Conservation (phyloP, 1,139 yeast species). For the Spencermartinsiella ligniputridi region DNA sequence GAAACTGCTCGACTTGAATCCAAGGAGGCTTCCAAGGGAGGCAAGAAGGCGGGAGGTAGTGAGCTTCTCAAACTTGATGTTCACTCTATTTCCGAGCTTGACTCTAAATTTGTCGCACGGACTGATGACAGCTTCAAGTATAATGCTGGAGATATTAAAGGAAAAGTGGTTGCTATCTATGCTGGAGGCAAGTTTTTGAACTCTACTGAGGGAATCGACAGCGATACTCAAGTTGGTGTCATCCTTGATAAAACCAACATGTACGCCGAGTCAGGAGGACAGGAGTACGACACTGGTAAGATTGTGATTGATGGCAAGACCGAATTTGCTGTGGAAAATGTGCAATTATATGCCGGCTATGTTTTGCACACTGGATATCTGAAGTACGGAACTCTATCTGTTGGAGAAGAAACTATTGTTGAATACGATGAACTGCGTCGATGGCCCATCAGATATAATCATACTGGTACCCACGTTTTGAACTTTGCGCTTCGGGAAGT, state of each 20-base stretch:
- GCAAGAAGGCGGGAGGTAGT: slow-evolving; percentile 60
- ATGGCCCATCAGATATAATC: slow-evolving; percentile 96
- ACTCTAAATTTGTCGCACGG: slow-evolving; percentile 54
- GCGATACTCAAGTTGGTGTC: slow-evolving; percentile 62
- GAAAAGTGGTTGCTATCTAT: slow-evolving; percentile 61
- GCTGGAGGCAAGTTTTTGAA: slow-evolving; percentile 60
- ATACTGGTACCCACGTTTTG: slow-evolving; percentile 95
- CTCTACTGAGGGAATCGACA: slow-evolving; percentile 39
- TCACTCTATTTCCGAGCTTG: slow-evolving; percentile 63
- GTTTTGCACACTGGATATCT: slow-evolving; percentile 90
- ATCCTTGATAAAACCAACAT: slow-evolving; percentile 86
- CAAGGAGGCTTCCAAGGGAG: slow-evolving; percentile 91
- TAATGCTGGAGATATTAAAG: slow-evolving; percentile 31
- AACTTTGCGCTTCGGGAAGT: slow-evolving; percentile 84
- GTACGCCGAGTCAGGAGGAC: slow-evolving; percentile 99
- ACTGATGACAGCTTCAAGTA: slow-evolving; percentile 76
- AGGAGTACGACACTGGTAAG: slow-evolving; percentile 92
- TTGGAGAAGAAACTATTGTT: slow-evolving; percentile 72
- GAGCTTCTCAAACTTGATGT: slow-evolving; percentile 77
- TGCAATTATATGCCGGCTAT: slow-evolving; percentile 89
- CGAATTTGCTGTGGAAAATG: slow-evolving; percentile 87
- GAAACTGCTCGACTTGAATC: slow-evolving; percentile 86
- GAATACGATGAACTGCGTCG: slow-evolving; percentile 91
- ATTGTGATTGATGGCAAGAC: slow-evolving; percentile 81
- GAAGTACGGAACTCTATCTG: slow-evolving; percentile 66